A percentile compares a stretch with the other conserved stretches of the same genome.
These are phyloP conservation scores for Gloeopeniophorella convolvens DNA, from an alignment of 768 basidiomycete genomes.

Conservation along the genomic window DNA sequence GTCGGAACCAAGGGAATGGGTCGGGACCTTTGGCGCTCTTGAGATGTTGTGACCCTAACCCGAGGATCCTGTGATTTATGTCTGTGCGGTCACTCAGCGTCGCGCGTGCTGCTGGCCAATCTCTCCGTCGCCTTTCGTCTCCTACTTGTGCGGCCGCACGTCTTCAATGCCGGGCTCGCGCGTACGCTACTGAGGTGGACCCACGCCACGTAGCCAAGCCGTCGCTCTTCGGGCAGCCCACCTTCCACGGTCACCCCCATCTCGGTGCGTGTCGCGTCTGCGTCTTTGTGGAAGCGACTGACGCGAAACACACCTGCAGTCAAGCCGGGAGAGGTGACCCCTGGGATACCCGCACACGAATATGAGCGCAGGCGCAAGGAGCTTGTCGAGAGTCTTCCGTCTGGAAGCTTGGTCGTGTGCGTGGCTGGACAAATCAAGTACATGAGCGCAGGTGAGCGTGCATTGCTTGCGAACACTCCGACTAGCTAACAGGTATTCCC, in stretches of 20 bases:
- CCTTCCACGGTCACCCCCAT: constrained; percentile 38
- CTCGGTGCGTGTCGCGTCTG: constrained; percentile 23
- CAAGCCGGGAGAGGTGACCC: constrained; percentile 33
- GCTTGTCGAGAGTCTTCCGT: constrained; percentile 37
- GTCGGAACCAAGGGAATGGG: no score
- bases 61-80: no score
- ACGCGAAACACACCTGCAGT: constrained; percentile 16
- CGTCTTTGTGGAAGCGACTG: neutral
- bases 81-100: neutral
- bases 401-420: constrained; percentile 37
- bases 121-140: neutral
- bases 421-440: constrained; percentile 41
- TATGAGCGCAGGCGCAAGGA: constrained; percentile 35
- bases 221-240: constrained; percentile 38
- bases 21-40: no score
- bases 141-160: no score
- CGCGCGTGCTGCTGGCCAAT: neutral
- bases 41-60: no score
- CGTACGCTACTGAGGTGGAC: constrained; percentile 15
- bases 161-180: neutral
- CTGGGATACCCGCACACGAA: constrained; percentile 37
- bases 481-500: neutral
- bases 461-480: neutral
- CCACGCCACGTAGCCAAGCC: constrained; percentile 28
- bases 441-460: constrained; percentile 28